These are phyloP conservation scores for Dorcoceras hygrometricum DNA, from an alignment of 257 asterid species.

Conservation along the genomic window DNA sequence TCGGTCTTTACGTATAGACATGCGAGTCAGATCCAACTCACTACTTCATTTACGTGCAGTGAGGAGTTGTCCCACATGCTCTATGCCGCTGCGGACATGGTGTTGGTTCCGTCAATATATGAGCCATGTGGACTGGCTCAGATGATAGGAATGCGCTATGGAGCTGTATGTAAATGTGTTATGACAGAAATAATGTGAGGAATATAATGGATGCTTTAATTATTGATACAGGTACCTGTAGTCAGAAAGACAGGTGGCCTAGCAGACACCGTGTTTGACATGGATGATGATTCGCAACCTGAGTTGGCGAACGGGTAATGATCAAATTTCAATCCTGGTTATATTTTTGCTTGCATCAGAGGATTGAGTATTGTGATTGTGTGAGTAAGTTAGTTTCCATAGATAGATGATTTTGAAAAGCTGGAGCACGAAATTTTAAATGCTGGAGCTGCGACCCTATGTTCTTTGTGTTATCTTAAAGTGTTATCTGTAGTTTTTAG, in stretches of 20 bases:
- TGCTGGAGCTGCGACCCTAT: neutral
- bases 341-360: neutral
- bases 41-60: slow-evolving; percentile 35
- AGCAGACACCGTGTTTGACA: slow-evolving; percentile 84
- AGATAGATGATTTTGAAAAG: neutral
- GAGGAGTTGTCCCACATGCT: slow-evolving; percentile 95
- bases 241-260: slow-evolving; percentile 92
- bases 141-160: slow-evolving; percentile 94
- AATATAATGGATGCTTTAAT: neutral
- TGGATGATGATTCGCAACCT: slow-evolving; percentile 60
- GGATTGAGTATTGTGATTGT: neutral
- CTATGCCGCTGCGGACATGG: slow-evolving; percentile 92
- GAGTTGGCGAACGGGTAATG: slow-evolving; percentile 68
- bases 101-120: slow-evolving; percentile 86
- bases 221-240: slow-evolving; percentile 60
- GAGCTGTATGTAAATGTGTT: slow-evolving; percentile 57
- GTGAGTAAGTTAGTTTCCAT: neutral
- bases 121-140: slow-evolving; percentile 97
- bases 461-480: neutral
- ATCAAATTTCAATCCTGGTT: neutral
- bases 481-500: neutral
- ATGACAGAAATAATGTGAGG: neutral
- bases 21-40: neutral
- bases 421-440: neutral
- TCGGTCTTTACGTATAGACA: neutral